These are phyloP conservation scores for Areca catechu DNA, from an alignment of 176 grass and related monocot species.

Conservation along the genomic window DNA sequence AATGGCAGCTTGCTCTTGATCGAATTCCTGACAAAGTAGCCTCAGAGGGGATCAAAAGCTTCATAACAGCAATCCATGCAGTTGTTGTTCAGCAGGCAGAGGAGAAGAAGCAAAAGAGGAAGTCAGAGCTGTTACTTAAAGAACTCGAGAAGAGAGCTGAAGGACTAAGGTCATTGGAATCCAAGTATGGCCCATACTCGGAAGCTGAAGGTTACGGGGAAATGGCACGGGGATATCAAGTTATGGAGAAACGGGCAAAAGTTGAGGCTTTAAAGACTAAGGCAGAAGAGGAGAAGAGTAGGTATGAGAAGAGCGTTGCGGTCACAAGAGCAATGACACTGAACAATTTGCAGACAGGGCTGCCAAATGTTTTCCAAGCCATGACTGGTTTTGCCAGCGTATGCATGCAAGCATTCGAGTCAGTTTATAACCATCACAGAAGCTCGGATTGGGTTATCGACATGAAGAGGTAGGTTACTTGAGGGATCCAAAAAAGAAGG, in stretches of 20 bases:
- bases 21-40: constrained; percentile 91
- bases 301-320: constrained; percentile 79
- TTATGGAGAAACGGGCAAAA: constrained; percentile 64
- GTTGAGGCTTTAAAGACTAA: constrained; percentile 56
- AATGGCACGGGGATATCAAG: constrained; percentile 19
- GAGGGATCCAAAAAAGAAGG: constrained; percentile 13
- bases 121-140: constrained; percentile 60
- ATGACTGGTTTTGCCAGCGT: constrained; percentile 86
- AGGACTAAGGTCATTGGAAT: constrained; percentile 60
- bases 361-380: constrained; percentile 92
- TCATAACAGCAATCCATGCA: constrained; percentile 66
- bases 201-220: constrained; percentile 32
- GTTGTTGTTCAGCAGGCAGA: constrained; percentile 73
- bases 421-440: constrained; percentile 66
- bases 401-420: constrained; percentile 81
- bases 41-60: constrained; percentile 86
- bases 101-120: constrained; percentile 88
- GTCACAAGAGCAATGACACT: constrained; percentile 89
- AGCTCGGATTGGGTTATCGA: constrained; percentile 45
- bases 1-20: constrained; percentile 93
- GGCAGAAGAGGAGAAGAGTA: constrained; percentile 88
- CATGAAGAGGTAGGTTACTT: constrained; percentile 55
- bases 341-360: constrained; percentile 88
- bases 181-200: constrained; percentile 41
- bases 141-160: constrained; percentile 73